Percentiles rank a stretch among this genome's conserved stretches.
Evolutionary conservation across 768 basidiomycete genomes (phyloP).

Genomic region (Russula dissimulans): DNA sequence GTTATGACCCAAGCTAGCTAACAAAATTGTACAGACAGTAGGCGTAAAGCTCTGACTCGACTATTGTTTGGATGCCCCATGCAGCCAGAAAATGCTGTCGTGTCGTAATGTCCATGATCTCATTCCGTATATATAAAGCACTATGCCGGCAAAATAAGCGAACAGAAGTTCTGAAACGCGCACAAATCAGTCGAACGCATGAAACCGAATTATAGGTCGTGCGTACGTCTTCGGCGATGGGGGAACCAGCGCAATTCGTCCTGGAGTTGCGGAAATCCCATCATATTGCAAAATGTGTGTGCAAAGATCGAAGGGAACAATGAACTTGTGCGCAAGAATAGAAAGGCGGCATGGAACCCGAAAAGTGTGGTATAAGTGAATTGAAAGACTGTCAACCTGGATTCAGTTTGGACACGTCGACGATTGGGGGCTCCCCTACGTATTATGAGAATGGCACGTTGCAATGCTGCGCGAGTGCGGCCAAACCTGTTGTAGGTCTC

Average conservation of each 20-base stretch:
- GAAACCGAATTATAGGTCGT: background rate
- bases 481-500: conserved; percentile 76
- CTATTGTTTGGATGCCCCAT: no score
- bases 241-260: conserved; percentile 50
- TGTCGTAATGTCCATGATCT: conserved; percentile 39
- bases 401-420: background rate
- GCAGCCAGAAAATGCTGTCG: conserved; percentile 36
- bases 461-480: conserved; percentile 50
- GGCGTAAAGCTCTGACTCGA: background rate
- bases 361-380: conserved; percentile 84
- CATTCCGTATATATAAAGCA: conserved; percentile 47
- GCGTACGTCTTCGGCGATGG: conserved; percentile 41
- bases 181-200: conserved; percentile 7
- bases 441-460: conserved; percentile 46
- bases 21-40: no score
- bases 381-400: conserved; percentile 59
- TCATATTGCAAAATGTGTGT: conserved; percentile 89
- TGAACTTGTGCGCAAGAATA: conserved; percentile 81
- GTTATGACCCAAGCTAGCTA: background rate
- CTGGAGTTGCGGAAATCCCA: conserved; percentile 73
- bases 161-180: conserved; percentile 39
- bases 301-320: conserved; percentile 67
- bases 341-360: conserved; percentile 77
- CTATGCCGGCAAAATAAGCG: conserved; percentile 52
- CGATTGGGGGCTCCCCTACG: conserved; percentile 32